These are phyloP conservation scores for Syzygium aromaticum DNA, from an alignment of 345 rosid genomes.

Conservation along the genomic window DNA sequence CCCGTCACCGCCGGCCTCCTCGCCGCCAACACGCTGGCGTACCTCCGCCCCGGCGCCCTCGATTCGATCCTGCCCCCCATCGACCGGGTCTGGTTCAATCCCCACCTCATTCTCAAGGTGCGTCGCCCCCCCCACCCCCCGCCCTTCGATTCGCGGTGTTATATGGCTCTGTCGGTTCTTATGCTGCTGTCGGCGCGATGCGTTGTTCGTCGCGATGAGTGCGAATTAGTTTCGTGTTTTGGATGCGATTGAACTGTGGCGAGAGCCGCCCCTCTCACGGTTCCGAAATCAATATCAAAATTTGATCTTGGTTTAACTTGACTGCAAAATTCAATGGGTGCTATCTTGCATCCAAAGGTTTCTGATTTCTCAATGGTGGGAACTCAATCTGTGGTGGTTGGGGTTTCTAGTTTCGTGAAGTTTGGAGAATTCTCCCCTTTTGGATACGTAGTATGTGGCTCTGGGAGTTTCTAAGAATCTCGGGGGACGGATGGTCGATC, in stretches of 20 bases:
- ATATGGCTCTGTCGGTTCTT: too few species aligned
- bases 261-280: background rate
- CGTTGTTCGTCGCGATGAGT: background rate
- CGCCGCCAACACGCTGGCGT: slow-evolving; percentile 65
- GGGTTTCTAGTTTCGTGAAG: background rate
- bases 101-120: slow-evolving; percentile 86
- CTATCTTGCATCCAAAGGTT: background rate
- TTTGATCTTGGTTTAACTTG: accelerated
- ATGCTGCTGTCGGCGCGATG: background rate
- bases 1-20: slow-evolving; percentile 85
- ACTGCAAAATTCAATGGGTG: background rate
- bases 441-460: too few species aligned
- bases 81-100: slow-evolving; percentile 73
- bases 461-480: background rate
- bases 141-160: background rate
- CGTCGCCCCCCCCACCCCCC: background rate
- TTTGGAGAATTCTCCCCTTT: too few species aligned
- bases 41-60: slow-evolving; percentile 63
- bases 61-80: slow-evolving; percentile 52
- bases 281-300: background rate
- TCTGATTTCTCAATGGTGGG: background rate
- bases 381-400: background rate
- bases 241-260: too few species aligned
- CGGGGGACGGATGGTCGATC: background rate
- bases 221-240: background rate